Evolutionary conservation across 139 green algal species (phyloP).

Genomic region (Haematococcus lacustris): DNA sequence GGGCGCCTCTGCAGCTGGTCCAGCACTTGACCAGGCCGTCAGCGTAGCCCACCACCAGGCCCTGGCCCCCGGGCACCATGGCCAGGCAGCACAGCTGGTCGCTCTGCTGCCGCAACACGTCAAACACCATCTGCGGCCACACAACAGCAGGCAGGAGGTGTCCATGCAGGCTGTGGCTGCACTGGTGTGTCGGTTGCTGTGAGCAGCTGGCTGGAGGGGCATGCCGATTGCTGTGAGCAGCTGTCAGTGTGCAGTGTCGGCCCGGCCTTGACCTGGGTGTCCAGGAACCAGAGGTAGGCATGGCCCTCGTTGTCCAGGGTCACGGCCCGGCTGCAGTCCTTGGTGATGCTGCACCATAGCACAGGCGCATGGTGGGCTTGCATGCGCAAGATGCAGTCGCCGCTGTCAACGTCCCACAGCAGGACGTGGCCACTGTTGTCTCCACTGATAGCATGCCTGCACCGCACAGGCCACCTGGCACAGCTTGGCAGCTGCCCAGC

Average conservation of each 20-base stretch:
- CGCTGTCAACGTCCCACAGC: constrained; percentile 16
- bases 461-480: too few relatives aligned
- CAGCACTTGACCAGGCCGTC: constrained; percentile 25
- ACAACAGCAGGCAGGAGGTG: background rate
- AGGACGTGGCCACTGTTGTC: constrained; percentile 27
- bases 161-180: background rate
- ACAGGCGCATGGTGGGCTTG: constrained; percentile 26
- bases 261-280: constrained; percentile 1
- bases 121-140: constrained; percentile 12
- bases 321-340: constrained; percentile 14
- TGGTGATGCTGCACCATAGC: constrained; percentile 15
- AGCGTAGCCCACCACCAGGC: constrained; percentile 22
- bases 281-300: constrained; percentile 34
- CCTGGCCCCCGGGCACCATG: constrained; percentile 5
- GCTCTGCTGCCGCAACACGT: constrained; percentile 19
- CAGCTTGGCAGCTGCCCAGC: too few relatives aligned
- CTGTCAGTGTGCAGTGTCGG: background rate
- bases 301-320: constrained; percentile 27
- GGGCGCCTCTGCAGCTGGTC: background rate
- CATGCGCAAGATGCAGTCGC: constrained; percentile 14
- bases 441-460: constrained; percentile 19
- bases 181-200: background rate
- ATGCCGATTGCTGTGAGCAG: background rate
- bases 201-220: background rate
- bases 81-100: constrained; percentile 13